phyloP scores from a whole-genome alignment of 2,329 filamentous ascomycete genomes.

The Colletotrichum sp. region DNA sequence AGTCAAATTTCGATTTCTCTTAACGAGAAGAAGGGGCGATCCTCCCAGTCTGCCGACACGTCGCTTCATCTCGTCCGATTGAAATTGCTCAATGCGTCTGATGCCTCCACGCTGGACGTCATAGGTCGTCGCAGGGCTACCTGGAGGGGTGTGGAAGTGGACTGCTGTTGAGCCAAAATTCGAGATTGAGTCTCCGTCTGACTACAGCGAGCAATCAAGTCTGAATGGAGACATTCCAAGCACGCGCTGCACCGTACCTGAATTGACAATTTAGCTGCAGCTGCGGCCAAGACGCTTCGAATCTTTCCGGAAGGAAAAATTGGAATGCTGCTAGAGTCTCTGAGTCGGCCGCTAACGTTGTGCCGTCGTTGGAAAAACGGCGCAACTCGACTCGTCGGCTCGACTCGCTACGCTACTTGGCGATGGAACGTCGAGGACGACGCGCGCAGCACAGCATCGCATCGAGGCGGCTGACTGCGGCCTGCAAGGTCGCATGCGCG shows the following conservation, averaged over 20 bases:
- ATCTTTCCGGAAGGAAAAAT: slow-evolving; percentile 14
- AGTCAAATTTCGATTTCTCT: slow-evolving; percentile 4
- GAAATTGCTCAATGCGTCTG: slow-evolving; percentile 19
- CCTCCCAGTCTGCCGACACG: slow-evolving; percentile 5
- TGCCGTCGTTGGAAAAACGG: not conserved
- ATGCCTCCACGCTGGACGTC: slow-evolving; percentile 15
- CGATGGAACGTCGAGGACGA: slow-evolving; percentile 10
- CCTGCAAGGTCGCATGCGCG: slow-evolving; percentile 4
- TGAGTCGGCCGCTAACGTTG: not conserved
- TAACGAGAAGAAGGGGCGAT: slow-evolving; percentile 4
- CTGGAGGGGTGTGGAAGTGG: not conserved
- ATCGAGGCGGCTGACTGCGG: slow-evolving; percentile 9
- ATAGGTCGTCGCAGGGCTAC: not conserved
- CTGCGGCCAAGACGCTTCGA: slow-evolving; percentile 14
- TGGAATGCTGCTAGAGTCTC: not conserved
- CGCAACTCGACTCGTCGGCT: not conserved
- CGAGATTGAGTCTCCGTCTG: not conserved
- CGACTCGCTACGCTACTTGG: not conserved
- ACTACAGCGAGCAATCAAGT: not conserved
- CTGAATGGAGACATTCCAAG: not conserved
- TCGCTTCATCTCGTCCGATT: slow-evolving; percentile 13
- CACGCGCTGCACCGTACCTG: not conserved
- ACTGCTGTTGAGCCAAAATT: not conserved
- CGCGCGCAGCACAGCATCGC: slow-evolving; percentile 1
- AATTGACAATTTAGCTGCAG: slow-evolving; percentile 1